Conservation (phyloP, 1,139 yeast species). For the Candida labiduridarum region DNA sequence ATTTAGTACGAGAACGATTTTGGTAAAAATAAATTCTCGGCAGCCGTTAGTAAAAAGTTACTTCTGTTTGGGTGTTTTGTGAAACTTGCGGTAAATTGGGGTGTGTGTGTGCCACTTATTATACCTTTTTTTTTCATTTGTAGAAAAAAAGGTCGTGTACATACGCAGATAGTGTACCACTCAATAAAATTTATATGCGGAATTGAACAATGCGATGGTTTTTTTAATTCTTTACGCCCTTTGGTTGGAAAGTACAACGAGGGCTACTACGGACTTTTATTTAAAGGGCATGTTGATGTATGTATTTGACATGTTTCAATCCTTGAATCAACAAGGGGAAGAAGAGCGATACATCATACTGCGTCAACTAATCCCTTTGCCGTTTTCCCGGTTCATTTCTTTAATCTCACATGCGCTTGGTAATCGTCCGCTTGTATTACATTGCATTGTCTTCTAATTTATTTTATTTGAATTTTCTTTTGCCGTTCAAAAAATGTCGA, state of each 20-base stretch:
- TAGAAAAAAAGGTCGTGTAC: too few species aligned
- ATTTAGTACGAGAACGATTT: too few species aligned
- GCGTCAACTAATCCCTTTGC: too few species aligned
- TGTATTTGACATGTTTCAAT: not conserved
- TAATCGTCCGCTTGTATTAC: not conserved
- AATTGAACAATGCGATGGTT: not conserved
- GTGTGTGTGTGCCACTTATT: too few species aligned
- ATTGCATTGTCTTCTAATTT: not conserved
- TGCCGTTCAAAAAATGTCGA: not conserved
- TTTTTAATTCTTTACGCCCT: not conserved
- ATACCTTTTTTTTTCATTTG: too few species aligned
- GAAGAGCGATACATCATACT: not conserved
- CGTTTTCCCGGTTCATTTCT: not conserved
- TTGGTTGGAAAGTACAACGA: not conserved
- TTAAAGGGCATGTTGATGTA: not conserved
- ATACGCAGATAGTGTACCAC: too few species aligned
- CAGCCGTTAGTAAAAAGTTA: too few species aligned
- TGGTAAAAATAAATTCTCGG: too few species aligned
- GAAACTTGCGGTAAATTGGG: too few species aligned
- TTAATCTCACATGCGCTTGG: not conserved
- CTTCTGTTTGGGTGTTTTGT: too few species aligned
- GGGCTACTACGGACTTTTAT: not conserved
- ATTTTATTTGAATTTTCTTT: not conserved
- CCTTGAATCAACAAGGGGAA: not conserved
- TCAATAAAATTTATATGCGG: too few species aligned